Evolutionary conservation across 176 grass and related monocot species (phyloP).

Genomic region (Hyparrhenia diplandra): DNA sequence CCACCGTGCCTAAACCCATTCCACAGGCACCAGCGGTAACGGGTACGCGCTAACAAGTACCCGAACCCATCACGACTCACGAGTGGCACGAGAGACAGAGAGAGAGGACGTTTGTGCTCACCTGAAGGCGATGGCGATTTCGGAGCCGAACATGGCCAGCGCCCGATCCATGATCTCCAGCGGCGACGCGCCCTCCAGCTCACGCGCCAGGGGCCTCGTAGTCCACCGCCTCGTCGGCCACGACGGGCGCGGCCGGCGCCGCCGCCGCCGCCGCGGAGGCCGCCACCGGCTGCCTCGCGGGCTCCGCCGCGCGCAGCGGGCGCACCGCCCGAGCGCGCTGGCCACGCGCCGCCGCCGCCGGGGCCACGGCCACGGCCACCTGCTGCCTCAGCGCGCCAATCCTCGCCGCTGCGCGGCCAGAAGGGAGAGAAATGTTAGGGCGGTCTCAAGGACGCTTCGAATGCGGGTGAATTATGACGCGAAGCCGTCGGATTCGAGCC

Average conservation of each 20-base stretch:
- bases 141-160: slow-evolving; percentile 75
- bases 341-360: slow-evolving; percentile 14
- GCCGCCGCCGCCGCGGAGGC: slow-evolving; percentile 38
- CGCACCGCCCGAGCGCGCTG: slow-evolving; percentile 47
- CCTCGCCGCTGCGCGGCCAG: slow-evolving; percentile 30
- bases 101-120: background rate
- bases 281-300: slow-evolving; percentile 43
- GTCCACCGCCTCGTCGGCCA: slow-evolving; percentile 40
- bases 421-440: background rate
- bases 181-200: slow-evolving; percentile 74
- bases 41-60: background rate
- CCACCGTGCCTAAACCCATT: background rate
- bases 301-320: slow-evolving; percentile 57
- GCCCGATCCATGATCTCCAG: slow-evolving; percentile 91
- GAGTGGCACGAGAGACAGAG: background rate
- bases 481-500: background rate
- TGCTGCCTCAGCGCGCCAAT: slow-evolving; percentile 48
- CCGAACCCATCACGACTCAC: background rate
- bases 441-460: background rate
- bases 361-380: slow-evolving; percentile 32
- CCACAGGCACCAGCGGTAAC: background rate
- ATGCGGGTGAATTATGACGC: background rate
- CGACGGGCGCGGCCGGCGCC: slow-evolving; percentile 7
- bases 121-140: slow-evolving; percentile 99
- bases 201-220: slow-evolving; percentile 60